Conservation (phyloP, 352 stramenopile species). For the Phytophthora brassicae region DNA sequence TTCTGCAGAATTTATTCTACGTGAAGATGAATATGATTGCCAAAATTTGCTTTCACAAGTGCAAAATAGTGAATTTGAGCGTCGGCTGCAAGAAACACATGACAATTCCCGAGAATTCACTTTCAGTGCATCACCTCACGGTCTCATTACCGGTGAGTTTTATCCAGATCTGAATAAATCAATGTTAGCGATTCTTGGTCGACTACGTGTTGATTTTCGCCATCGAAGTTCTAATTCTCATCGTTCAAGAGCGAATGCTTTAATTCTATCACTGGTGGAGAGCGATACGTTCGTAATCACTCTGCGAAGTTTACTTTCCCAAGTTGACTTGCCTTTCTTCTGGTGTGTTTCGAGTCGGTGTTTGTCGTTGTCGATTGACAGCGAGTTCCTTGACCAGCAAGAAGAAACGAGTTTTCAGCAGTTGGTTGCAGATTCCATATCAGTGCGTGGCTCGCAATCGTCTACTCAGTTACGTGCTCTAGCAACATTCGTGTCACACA, state of each 20-base stretch:
- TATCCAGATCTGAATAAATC: constrained; percentile 39
- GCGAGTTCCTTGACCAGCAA: constrained; percentile 50
- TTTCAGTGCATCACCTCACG: constrained; percentile 28
- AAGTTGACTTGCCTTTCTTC: constrained; percentile 61
- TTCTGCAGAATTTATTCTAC: constrained; percentile 50
- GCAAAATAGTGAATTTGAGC: neutral
- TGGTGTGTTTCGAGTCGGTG: constrained; percentile 52
- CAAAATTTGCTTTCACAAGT: constrained; percentile 31
- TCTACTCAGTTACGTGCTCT: constrained; percentile 37
- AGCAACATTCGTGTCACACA: constrained; percentile 53
- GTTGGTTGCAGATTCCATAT: constrained; percentile 48
- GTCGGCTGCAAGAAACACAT: constrained; percentile 19
- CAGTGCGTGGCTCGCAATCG: constrained; percentile 15
- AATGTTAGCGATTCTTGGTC: constrained; percentile 36
- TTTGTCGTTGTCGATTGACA: constrained; percentile 66
- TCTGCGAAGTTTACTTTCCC: constrained; percentile 43
- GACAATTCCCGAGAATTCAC: constrained; percentile 26
- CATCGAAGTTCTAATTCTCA: constrained; percentile 7
- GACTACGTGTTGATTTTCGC: constrained; percentile 34
- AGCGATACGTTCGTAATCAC: constrained; percentile 48
- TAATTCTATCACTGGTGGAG: constrained; percentile 59
- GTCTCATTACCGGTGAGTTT: constrained; percentile 43
- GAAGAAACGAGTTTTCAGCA: constrained; percentile 55
- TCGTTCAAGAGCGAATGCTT: constrained; percentile 4
- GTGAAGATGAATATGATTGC: constrained; percentile 50